Conservation (phyloP, 2,329 filamentous ascomycete species). For the Trichoderma oligosporum region DNA sequence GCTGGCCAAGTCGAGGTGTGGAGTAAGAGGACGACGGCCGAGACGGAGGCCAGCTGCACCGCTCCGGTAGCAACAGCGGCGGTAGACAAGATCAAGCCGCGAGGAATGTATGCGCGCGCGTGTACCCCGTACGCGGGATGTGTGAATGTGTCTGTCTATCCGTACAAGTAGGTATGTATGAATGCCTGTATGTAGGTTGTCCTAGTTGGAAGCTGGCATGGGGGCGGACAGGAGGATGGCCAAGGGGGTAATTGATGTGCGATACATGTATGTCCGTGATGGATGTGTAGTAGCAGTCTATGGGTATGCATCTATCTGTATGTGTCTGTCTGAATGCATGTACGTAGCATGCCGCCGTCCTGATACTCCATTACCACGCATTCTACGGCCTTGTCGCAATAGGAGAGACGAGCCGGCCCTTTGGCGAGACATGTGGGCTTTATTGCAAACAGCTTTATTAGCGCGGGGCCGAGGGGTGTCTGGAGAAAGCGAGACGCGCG, state of each 20-base stretch:
- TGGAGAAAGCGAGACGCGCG: constrained; percentile 36
- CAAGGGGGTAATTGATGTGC: constrained; percentile 1
- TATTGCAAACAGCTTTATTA: constrained; percentile 55
- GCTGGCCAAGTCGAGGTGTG: constrained; percentile 15
- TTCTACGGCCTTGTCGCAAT: constrained; percentile 38
- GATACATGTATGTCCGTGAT: background rate
- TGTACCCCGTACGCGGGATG: constrained; percentile 18
- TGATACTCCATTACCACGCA: constrained; percentile 16
- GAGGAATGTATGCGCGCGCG: constrained; percentile 15
- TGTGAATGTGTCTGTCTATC: constrained; percentile 4
- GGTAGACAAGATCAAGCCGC: constrained; percentile 13
- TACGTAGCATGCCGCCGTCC: constrained; percentile 2
- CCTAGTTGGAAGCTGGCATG: constrained; percentile 15
- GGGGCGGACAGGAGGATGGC: constrained; percentile 2
- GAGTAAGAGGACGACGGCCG: constrained; percentile 18
- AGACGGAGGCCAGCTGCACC: constrained; percentile 19
- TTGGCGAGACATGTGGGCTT: constrained; percentile 55
- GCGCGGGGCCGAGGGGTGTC: constrained; percentile 49
- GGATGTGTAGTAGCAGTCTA: constrained; percentile 3
- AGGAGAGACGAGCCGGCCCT: constrained; percentile 39
- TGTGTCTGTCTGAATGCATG: constrained; percentile 1
- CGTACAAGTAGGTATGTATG: background rate
- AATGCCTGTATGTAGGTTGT: constrained; percentile 6
- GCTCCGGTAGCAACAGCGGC: constrained; percentile 15
- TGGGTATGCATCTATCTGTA: background rate